A percentile compares a stretch with the other conserved stretches of the same genome.
These are phyloP conservation scores for Fusarium chaquense DNA, from an alignment of 2,329 filamentous ascomycete species.

Conservation along the genomic window DNA sequence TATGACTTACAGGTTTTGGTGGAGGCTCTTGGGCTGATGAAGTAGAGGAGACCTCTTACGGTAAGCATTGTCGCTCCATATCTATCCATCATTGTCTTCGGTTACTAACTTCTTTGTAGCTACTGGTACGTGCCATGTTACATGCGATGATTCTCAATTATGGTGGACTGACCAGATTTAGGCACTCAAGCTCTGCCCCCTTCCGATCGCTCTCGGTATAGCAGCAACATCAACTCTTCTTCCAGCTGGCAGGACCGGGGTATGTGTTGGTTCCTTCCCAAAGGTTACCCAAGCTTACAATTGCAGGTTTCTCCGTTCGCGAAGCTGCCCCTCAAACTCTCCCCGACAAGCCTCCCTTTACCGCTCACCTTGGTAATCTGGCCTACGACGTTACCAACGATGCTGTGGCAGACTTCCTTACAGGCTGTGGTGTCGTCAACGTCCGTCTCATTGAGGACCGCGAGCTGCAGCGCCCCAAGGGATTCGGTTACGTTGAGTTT, in stretches of 20 bases:
- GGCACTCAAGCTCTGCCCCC: slow-evolving; percentile 70
- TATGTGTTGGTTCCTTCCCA: slow-evolving; percentile 45
- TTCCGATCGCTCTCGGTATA: slow-evolving; percentile 58
- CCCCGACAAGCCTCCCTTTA: slow-evolving; percentile 92
- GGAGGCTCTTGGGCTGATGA: slow-evolving; percentile 97
- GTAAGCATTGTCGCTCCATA: slow-evolving; percentile 64
- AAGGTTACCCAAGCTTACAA: slow-evolving; percentile 38
- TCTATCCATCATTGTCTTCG: slow-evolving; percentile 26
- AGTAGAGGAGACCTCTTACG: slow-evolving; percentile 84
- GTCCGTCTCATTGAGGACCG: slow-evolving; percentile 98
- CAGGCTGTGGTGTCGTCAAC: slow-evolving; percentile 84
- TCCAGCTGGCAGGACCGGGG: slow-evolving; percentile 60
- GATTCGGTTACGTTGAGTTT: slow-evolving; percentile 98
- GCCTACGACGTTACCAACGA: slow-evolving; percentile 92
- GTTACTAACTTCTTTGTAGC: slow-evolving; percentile 51
- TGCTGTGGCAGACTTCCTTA: slow-evolving; percentile 87
- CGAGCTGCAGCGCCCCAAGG: slow-evolving; percentile 92
- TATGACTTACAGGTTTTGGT: slow-evolving; percentile 58
- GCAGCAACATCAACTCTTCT: slow-evolving; percentile 48
- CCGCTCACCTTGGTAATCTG: slow-evolving; percentile 95
- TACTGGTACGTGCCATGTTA: slow-evolving; percentile 51
- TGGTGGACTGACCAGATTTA: slow-evolving; percentile 49
- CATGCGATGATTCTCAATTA: slow-evolving; percentile 21
- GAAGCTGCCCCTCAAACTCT: slow-evolving; percentile 80
- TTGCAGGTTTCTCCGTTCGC: slow-evolving; percentile 69